Conservation (phyloP, 495 filamentous ascomycete species). For the Hypoxylon crocopeplum region DNA sequence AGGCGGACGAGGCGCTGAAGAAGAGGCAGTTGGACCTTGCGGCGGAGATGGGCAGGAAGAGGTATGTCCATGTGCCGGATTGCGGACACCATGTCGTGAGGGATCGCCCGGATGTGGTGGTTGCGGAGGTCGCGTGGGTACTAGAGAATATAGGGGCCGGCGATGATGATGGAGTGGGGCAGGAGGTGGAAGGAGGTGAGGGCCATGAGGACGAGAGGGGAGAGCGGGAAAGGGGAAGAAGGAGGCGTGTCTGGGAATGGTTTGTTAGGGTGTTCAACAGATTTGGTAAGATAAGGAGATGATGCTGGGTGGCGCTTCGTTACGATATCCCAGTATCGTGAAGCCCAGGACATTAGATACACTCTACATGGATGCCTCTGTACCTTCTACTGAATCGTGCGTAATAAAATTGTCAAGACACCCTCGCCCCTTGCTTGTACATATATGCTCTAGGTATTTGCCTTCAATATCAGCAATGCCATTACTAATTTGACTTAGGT, state of each 20-base stretch:
- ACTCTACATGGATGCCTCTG: too few species aligned
- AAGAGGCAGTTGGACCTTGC: conserved; percentile 54
- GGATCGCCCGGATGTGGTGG: conserved; percentile 55
- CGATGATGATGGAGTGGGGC: neutral
- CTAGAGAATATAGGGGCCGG: conserved; percentile 30
- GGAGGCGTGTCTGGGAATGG: neutral
- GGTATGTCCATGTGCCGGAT: conserved; percentile 49
- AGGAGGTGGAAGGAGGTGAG: neutral
- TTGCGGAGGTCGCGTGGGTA: conserved; percentile 56
- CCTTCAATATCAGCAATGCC: too few species aligned
- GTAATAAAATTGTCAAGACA: too few species aligned
- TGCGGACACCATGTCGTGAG: conserved; percentile 60
- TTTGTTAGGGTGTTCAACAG: neutral
- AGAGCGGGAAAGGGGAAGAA: neutral
- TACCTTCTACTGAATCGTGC: too few species aligned
- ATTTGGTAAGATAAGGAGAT: neutral
- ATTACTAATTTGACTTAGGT: too few species aligned
- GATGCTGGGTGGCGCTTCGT: neutral
- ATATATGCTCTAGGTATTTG: too few species aligned
- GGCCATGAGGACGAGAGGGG: neutral
- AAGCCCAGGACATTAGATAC: too few species aligned
- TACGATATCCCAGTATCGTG: too few species aligned
- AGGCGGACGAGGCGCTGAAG: conserved; percentile 49
- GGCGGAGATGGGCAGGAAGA: conserved; percentile 26
- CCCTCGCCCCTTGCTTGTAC: too few species aligned